A percentile compares a stretch with the other conserved stretches of the same genome.
These are phyloP conservation scores for Tylopilus subfusipes DNA, from an alignment of 768 basidiomycete genomes.

Conservation along the genomic window DNA sequence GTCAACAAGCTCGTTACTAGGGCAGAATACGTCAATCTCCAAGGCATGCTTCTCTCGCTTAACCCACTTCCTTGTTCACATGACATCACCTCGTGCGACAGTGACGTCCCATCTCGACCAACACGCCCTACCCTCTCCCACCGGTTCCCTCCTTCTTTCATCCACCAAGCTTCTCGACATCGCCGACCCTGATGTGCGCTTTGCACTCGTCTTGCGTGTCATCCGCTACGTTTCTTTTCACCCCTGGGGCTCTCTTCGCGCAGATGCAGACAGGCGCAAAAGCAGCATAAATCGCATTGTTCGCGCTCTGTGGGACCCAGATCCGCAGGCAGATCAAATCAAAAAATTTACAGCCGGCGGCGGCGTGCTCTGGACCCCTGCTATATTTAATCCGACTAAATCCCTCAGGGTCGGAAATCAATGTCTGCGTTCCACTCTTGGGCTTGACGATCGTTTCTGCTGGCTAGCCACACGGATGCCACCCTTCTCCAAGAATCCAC, in stretches of 20 bases:
- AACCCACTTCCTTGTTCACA: not conserved
- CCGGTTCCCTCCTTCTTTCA: slow-evolving; percentile 49
- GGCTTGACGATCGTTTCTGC: slow-evolving; percentile 31
- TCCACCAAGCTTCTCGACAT: slow-evolving; percentile 33
- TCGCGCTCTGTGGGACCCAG: slow-evolving; percentile 42
- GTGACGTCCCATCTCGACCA: slow-evolving; percentile 42
- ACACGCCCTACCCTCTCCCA: slow-evolving; percentile 41
- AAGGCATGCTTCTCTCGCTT: slow-evolving; percentile 36
- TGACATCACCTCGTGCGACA: slow-evolving; percentile 22
- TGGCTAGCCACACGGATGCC: slow-evolving; percentile 68
- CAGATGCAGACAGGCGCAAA: slow-evolving; percentile 56
- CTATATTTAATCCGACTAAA: slow-evolving; percentile 31
- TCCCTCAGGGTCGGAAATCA: slow-evolving; percentile 17
- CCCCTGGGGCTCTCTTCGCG: slow-evolving; percentile 70
- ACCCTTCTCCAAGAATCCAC: slow-evolving; percentile 36
- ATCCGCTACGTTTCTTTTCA: slow-evolving; percentile 69
- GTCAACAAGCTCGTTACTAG: slow-evolving; percentile 35
- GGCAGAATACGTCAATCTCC: slow-evolving; percentile 39
- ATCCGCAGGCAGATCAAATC: slow-evolving; percentile 24
- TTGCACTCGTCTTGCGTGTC: slow-evolving; percentile 48
- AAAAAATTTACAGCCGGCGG: slow-evolving; percentile 52
- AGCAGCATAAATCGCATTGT: slow-evolving; percentile 47
- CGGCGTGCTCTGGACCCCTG: slow-evolving; percentile 63
- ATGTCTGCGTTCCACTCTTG: slow-evolving; percentile 13
- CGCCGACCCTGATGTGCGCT: slow-evolving; percentile 33